Conservation (phyloP, 163 green algal species). For the Scenedesmus sp. region DNA sequence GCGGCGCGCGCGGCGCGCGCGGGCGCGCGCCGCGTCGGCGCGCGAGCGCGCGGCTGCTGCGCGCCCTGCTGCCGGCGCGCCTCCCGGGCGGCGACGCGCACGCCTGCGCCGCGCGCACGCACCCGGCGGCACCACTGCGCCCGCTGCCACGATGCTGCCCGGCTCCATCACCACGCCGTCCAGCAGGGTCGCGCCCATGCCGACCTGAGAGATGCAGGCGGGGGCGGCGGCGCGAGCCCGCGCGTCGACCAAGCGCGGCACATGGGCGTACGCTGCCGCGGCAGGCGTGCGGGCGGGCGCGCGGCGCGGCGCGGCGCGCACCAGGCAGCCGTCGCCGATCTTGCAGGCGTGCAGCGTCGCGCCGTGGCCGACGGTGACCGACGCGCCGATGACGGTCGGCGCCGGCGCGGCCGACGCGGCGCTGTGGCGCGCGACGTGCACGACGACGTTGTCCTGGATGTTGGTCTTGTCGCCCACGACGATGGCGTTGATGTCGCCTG, state of each 20-base stretch:
- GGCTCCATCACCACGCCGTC: constrained; percentile 88
- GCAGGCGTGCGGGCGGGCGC: too few relatives aligned
- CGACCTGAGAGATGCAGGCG: constrained; percentile 51
- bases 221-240: too few relatives aligned
- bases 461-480: constrained; percentile 90
- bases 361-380: constrained; percentile 90
- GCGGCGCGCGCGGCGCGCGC: constrained; percentile 53
- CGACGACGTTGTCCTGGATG: constrained; percentile 93
- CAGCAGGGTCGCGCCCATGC: constrained; percentile 95
- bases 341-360: constrained; percentile 90
- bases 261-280: too few relatives aligned
- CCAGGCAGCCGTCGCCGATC: constrained; percentile 90
- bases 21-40: constrained; percentile 54
- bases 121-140: constrained; percentile 90
- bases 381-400: constrained; percentile 86
- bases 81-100: too few relatives aligned
- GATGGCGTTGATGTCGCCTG: constrained; percentile 93
- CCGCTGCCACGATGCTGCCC: constrained; percentile 92
- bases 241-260: too few relatives aligned
- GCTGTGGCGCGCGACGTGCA: constrained; percentile 86
- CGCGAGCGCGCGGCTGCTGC: background rate
- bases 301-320: constrained; percentile 45
- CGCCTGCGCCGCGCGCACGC: background rate
- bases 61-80: too few relatives aligned
- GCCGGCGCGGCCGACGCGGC: constrained; percentile 51